A percentile compares a stretch with the other conserved stretches of the same genome.
Conservation (phyloP, 1,139 yeast genomes). For the Debaryomycetaceae sp. region DNA sequence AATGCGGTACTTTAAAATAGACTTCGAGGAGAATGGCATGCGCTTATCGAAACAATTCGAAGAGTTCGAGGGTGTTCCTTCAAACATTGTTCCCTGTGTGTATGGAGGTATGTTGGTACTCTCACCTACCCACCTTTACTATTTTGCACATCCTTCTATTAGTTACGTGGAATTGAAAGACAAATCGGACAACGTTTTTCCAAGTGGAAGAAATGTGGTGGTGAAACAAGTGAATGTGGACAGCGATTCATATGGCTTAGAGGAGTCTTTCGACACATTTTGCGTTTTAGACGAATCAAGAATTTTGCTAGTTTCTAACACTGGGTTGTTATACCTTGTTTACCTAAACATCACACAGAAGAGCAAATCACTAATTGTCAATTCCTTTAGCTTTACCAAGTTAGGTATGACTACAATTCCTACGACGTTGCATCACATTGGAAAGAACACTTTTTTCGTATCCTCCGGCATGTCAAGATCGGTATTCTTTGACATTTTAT, state of each 20-base stretch:
- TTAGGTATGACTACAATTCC: constrained; percentile 33
- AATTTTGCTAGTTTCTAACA: constrained; percentile 25
- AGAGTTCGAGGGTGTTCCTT: constrained; percentile 35
- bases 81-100: constrained; percentile 20
- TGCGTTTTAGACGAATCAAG: constrained; percentile 26
- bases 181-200: constrained; percentile 8
- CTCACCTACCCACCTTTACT: constrained; percentile 28
- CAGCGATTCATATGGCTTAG: neutral
- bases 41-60: constrained; percentile 24
- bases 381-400: constrained; percentile 22
- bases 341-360: constrained; percentile 14
- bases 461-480: constrained; percentile 34
- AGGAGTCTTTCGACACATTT: constrained; percentile 2
- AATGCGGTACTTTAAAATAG: constrained; percentile 26
- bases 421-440: constrained; percentile 25
- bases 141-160: constrained; percentile 23
- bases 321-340: constrained; percentile 30
- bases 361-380: constrained; percentile 10
- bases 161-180: constrained; percentile 11
- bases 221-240: constrained; percentile 8
- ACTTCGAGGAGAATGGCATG: constrained; percentile 8
- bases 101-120: constrained; percentile 32
- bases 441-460: constrained; percentile 28
- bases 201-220: constrained; percentile 9
- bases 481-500: constrained; percentile 27